Percentiles rank a stretch among this genome's conserved stretches.
phyloP scores from a whole-genome alignment of 2,329 filamentous ascomycete genomes.

The Epichloe sylvatica region DNA sequence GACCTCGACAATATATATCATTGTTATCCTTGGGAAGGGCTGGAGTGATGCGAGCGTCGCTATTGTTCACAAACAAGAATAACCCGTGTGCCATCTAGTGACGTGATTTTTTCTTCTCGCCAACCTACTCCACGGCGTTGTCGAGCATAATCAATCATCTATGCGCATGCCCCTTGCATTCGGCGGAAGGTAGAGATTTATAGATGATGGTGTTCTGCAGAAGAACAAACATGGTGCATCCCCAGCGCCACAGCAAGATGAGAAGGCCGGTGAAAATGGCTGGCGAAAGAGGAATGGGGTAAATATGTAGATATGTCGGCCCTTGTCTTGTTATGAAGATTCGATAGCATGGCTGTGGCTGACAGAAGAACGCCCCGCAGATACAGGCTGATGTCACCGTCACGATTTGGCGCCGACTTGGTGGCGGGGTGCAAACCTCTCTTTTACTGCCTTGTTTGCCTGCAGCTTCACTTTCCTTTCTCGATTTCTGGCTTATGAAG shows the following conservation, averaged over 20 bases:
- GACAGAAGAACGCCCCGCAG: background rate
- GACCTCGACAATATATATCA: constrained; percentile 39
- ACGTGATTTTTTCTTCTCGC: constrained; percentile 47
- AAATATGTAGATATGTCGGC: no score
- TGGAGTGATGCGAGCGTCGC: background rate
- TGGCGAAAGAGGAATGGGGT: no score
- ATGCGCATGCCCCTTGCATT: constrained; percentile 55
- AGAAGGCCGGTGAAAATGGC: no score
- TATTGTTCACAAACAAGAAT: constrained; percentile 41
- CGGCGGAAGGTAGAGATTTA: constrained; percentile 58
- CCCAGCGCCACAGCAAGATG: no score
- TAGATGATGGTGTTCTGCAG: no score
- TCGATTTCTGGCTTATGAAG: background rate
- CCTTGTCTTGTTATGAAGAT: no score
- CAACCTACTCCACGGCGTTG: constrained; percentile 50
- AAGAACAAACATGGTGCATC: no score
- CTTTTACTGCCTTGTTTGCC: background rate
- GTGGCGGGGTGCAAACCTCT: background rate
- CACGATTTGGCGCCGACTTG: background rate
- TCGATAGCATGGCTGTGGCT: background rate
- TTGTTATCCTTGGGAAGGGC: background rate
- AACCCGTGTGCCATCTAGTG: constrained; percentile 30
- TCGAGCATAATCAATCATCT: constrained; percentile 48
- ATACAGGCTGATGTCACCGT: constrained; percentile 1
- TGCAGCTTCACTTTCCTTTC: no score